Conservation (phyloP, 108 stramenopile species). For the Bacterosira constricta region DNA sequence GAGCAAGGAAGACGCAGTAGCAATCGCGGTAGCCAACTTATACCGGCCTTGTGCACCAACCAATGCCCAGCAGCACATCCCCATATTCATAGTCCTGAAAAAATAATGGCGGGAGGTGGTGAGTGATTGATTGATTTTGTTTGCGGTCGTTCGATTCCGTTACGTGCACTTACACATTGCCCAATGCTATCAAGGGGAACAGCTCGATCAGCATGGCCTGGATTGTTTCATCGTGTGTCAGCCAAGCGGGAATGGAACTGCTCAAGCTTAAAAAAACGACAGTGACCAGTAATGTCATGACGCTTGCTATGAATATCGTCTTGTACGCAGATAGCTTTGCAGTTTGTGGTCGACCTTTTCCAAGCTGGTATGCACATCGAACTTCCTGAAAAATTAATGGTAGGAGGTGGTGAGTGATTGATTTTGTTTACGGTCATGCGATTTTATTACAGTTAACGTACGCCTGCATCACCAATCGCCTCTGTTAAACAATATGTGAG, state of each 20-base stretch:
- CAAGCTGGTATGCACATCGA: conserved; percentile 65
- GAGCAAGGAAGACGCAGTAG: too few species aligned
- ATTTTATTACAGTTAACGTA: too few species aligned
- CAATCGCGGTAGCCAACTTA: background rate
- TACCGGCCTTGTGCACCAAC: conserved; percentile 17
- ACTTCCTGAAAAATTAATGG: too few species aligned
- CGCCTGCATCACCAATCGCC: conserved; percentile 73
- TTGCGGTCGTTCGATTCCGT: too few species aligned
- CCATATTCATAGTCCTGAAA: conserved; percentile 3
- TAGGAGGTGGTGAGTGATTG: too few species aligned
- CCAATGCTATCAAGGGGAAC: conserved; percentile 64
- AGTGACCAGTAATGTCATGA: conserved; percentile 52
- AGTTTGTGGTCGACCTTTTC: conserved; percentile 44
- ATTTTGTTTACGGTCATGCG: too few species aligned
- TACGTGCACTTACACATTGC: too few species aligned
- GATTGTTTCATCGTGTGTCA: conserved; percentile 62
- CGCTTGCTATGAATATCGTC: conserved; percentile 50
- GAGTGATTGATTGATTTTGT: too few species aligned
- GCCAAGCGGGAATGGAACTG: conserved; percentile 41
- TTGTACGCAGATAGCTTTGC: conserved; percentile 64
- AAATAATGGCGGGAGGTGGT: too few species aligned
- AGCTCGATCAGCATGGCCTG: conserved; percentile 59
- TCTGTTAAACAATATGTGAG: too few species aligned
- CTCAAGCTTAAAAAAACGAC: conserved; percentile 53
- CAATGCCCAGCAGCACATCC: conserved; percentile 3